Conservation (phyloP, 2,329 filamentous ascomycete species). For the Stenocarpella maydis region DNA sequence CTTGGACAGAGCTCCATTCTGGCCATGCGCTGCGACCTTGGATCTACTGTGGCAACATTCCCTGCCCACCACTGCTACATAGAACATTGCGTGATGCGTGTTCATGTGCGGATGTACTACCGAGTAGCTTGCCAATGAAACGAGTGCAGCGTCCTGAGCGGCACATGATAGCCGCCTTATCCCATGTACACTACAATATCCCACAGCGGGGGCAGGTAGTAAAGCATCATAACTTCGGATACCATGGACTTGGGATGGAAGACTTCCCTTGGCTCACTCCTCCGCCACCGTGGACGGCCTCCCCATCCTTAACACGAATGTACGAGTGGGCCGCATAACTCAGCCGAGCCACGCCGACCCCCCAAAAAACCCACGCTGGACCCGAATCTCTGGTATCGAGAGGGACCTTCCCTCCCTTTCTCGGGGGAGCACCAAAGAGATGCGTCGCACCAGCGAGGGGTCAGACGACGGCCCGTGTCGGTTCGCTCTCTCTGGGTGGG, state of each 20-base stretch:
- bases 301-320: neutral
- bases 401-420: conserved; percentile 2
- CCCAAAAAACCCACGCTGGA: neutral
- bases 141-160: neutral
- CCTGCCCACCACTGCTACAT: neutral
- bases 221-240: conserved; percentile 1
- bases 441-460: conserved; percentile 2
- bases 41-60: neutral
- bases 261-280: conserved; percentile 14
- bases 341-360: neutral
- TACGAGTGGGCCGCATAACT: neutral
- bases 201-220: neutral
- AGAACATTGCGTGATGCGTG: neutral
- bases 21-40: conserved; percentile 6
- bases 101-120: neutral
- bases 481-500: neutral
- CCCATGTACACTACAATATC: neutral
- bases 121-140: neutral
- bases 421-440: conserved; percentile 15
- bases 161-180: neutral
- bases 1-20: neutral
- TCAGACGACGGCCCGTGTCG: conserved; percentile 20
- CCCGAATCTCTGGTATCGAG: conserved; percentile 13
- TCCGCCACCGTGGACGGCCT: neutral
- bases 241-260: conserved; percentile 1